A percentile compares a stretch with the other conserved stretches of the same genome.
Conservation (phyloP, 306 rosid genomes). For the Vigna radiata region DNA sequence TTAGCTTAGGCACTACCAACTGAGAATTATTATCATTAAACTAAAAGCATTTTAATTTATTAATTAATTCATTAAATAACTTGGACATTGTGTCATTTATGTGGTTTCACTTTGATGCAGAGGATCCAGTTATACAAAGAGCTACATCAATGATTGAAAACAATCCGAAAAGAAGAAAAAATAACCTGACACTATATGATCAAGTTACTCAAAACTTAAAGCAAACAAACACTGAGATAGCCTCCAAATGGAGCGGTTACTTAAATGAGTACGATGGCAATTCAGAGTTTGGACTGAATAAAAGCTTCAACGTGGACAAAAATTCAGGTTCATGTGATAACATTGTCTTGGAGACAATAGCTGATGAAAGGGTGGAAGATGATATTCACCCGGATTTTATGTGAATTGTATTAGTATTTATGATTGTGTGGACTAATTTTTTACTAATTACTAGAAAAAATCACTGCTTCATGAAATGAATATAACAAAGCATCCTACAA, state of each 20-base stretch:
- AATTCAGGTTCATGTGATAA: conserved; percentile 13
- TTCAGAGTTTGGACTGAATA: conserved; percentile 5
- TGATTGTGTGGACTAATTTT: too few relatives aligned
- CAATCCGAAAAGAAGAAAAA: conserved; percentile 38
- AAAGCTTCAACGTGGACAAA: conserved; percentile 17
- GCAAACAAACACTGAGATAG: conserved; percentile 30
- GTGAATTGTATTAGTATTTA: conserved; percentile 38
- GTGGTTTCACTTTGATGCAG: conserved; percentile 44
- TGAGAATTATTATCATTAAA: not conserved
- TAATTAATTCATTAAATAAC: not conserved
- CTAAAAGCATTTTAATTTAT: too few relatives aligned
- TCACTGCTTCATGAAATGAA: too few relatives aligned
- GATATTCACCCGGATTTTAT: conserved; percentile 85
- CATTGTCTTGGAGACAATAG: conserved; percentile 39
- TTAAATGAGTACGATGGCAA: conserved; percentile 49
- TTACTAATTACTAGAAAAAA: too few relatives aligned
- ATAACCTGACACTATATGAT: conserved; percentile 5
- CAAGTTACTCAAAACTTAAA: conserved; percentile 37
- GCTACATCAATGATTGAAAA: conserved; percentile 6
- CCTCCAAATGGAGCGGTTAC: conserved; percentile 78
- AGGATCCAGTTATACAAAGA: conserved; percentile 25
- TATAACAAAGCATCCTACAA: too few relatives aligned
- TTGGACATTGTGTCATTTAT: not conserved
- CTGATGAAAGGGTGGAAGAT: conserved; percentile 72
- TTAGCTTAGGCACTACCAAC: not conserved